Evolutionary conservation across 2,329 filamentous ascomycete species (phyloP), one percentile per base, ranked within the genome.

Genomic region (Trichothecium sympodiale): DNA sequence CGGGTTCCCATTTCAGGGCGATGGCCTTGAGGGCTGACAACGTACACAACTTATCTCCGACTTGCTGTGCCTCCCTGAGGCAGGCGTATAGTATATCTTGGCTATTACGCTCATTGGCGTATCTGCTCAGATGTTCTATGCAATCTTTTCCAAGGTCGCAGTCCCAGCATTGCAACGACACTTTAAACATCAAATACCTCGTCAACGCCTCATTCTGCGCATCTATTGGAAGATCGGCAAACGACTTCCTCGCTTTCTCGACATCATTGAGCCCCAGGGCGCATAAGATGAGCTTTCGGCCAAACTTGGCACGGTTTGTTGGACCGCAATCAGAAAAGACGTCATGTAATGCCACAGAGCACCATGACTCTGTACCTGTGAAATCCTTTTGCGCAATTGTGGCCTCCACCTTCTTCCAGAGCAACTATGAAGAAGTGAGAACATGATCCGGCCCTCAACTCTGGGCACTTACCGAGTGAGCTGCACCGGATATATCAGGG

Each of bases 351-450:
- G 82, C 78, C 14, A 86, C 52, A 7, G 56, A 65, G 46, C 84
- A 93, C 86, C 85, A 95, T 34, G 62, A 57, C 42, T 80, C 71
- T 2, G 80, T 71, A 12, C 63, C 44, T 3, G 65, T 60, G 37
- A 70, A 71, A 13, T 74, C 58, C 2, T 66, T 61, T 23, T 71
- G 64, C 1, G 57, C 58, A 41, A 73, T 75, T 12, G 64, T 62
- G 1, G 64, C 56, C 35, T 87, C 81, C n/a, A 83, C 64, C 17
- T 69, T 72, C 56, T 86, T 91, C 86, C 87, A 95, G 4, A 94
- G 59, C 4, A 94, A 55, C 82, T 89, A 49, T 20, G 48, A 42
- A 27, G 6, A 14, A 6, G 10, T 15, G 16, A 6, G 13, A 31
- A 31, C 17, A 18, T n/a, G 8, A 12, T 33, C 14, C 16, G 23